Evolutionary conservation across 2,329 filamentous ascomycete species (phyloP).

Genomic region (Beauveria pseudobassiana): DNA sequence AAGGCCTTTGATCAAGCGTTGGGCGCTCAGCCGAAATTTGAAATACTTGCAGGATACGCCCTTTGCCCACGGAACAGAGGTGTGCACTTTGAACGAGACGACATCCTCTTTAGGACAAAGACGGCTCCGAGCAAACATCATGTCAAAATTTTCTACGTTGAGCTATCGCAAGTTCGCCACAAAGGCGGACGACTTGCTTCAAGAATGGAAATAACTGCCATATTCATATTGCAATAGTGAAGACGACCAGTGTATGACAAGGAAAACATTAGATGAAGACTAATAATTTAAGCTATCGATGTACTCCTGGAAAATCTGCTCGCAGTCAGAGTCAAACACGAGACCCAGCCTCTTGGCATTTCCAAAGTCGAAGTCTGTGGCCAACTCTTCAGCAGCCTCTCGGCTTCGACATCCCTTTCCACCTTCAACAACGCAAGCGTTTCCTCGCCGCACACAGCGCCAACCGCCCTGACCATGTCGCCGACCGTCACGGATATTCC

Average conservation of each 20-base stretch:
- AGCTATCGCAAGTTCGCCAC: conserved; percentile 22
- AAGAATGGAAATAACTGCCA: background rate
- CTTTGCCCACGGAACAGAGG: conserved; percentile 42
- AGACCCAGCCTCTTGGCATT: background rate
- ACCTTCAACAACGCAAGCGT: background rate
- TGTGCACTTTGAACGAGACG: conserved; percentile 23
- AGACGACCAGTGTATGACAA: no score
- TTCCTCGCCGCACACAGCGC: background rate
- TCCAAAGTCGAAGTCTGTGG: background rate
- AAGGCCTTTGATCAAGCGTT: background rate
- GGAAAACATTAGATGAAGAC: no score
- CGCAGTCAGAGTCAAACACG: background rate
- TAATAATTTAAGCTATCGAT: background rate
- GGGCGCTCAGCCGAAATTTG: background rate
- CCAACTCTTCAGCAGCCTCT: background rate
- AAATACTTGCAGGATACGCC: background rate
- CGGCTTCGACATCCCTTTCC: background rate
- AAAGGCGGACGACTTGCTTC: background rate
- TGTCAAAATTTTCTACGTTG: conserved; percentile 24
- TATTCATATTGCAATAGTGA: conserved; percentile 29
- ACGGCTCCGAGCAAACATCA: conserved; percentile 15
- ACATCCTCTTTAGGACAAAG: conserved; percentile 27
- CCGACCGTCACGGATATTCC: background rate
- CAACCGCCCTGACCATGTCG: background rate
- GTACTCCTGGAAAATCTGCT: background rate